These are phyloP conservation scores for Protomyces pachydermus DNA, from an alignment of 1,139 yeast species.

Conservation along the genomic window DNA sequence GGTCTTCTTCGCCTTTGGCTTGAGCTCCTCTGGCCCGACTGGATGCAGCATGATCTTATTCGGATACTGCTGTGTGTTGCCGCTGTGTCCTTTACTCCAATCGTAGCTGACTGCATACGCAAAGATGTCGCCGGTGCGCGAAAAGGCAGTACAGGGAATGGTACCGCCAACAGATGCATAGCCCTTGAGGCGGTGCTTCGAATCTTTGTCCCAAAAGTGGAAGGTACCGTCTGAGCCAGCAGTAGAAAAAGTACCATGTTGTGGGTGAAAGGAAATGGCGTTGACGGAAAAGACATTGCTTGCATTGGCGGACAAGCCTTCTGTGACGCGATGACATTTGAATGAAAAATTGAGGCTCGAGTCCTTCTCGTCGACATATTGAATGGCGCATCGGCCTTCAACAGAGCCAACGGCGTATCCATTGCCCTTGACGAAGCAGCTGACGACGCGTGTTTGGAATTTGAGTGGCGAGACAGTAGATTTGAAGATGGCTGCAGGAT, in stretches of 20 bases:
- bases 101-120: slow-evolving; percentile 94
- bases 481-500: slow-evolving; percentile 80
- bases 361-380: slow-evolving; percentile 67
- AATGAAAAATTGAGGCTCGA: slow-evolving; percentile 58
- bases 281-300: slow-evolving; percentile 70
- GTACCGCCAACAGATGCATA: slow-evolving; percentile 61
- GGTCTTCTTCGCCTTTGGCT: slow-evolving; percentile 51
- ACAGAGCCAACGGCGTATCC: slow-evolving; percentile 91
- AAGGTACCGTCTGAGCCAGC: slow-evolving; percentile 94
- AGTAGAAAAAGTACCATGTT: slow-evolving; percentile 84
- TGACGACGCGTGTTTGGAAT: slow-evolving; percentile 78
- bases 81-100: slow-evolving; percentile 62
- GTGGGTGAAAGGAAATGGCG: slow-evolving; percentile 79
- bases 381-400: slow-evolving; percentile 97
- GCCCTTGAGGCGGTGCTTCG: slow-evolving; percentile 78
- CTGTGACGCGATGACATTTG: slow-evolving; percentile 75
- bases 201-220: slow-evolving; percentile 95
- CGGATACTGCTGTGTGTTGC: slow-evolving; percentile 70
- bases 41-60: slow-evolving; percentile 76
- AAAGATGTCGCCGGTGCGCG: slow-evolving; percentile 72
- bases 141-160: slow-evolving; percentile 74
- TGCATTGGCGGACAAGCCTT: slow-evolving; percentile 45
- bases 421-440: slow-evolving; percentile 83
- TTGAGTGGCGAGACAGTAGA: slow-evolving; percentile 74
- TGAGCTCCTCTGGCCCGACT: slow-evolving; percentile 77